Evolutionary conservation across 148 eudicot species (phyloP).

Genomic region (Selenicereus undatus): DNA sequence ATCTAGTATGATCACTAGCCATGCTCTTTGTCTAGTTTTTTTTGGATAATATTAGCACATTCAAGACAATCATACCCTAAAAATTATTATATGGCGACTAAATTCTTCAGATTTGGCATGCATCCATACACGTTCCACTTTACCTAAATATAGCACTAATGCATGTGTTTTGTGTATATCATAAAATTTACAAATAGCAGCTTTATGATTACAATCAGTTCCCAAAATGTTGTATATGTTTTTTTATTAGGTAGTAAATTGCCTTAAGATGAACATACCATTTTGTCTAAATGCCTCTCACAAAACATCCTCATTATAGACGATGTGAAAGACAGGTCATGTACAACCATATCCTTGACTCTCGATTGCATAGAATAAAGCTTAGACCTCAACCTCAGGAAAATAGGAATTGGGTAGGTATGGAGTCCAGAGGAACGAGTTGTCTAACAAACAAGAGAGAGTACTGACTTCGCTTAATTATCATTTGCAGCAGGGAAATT

Average conservation of each 20-base stretch:
- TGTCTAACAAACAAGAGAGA: background rate
- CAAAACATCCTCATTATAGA: background rate
- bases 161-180: background rate
- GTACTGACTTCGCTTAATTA: background rate
- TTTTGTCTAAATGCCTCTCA: background rate
- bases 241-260: background rate
- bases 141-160: background rate
- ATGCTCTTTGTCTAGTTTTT: background rate
- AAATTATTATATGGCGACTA: background rate
- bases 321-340: background rate
- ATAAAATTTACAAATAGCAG: background rate
- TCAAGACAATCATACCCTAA: background rate
- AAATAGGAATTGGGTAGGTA: no score
- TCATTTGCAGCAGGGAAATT: background rate
- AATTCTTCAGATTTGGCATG: background rate
- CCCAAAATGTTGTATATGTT: background rate
- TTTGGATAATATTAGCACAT: background rate
- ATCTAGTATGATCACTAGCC: background rate
- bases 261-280: background rate
- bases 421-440: background rate
- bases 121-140: background rate
- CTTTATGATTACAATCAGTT: background rate
- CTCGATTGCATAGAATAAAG: background rate
- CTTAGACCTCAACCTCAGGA: background rate
- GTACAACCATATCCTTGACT: background rate